Conservation (phyloP, 495 filamentous ascomycete species). For the Pyrenula aspistea region DNA sequence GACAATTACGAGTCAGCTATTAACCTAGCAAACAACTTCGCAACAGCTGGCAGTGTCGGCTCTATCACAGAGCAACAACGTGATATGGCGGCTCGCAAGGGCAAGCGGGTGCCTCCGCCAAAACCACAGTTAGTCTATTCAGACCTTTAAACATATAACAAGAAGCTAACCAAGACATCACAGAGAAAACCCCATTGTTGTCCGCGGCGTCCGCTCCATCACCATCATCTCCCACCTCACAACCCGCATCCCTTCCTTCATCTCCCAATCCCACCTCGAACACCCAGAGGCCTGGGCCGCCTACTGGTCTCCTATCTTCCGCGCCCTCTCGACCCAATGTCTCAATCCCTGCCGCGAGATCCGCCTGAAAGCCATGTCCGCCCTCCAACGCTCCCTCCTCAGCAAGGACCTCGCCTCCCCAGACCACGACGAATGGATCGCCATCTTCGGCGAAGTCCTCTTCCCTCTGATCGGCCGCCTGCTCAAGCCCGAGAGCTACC, state of each 20-base stretch:
- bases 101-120: slow-evolving; percentile 40
- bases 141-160: slow-evolving; percentile 4
- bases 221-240: slow-evolving; percentile 71
- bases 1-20: slow-evolving; percentile 91
- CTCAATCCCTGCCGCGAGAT: slow-evolving; percentile 93
- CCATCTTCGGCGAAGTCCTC: slow-evolving; percentile 87
- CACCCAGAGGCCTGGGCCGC: slow-evolving; percentile 88
- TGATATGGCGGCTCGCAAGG: slow-evolving; percentile 40
- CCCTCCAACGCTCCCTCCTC: slow-evolving; percentile 73
- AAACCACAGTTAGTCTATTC: slow-evolving; percentile 44
- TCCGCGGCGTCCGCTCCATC: slow-evolving; percentile 69
- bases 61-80: slow-evolving; percentile 67
- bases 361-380: slow-evolving; percentile 76
- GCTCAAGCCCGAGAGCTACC: slow-evolving; percentile 91
- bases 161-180: slow-evolving; percentile 5
- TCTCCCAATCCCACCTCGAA: slow-evolving; percentile 87
- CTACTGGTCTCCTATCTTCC: slow-evolving; percentile 95
- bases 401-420: slow-evolving; percentile 60
- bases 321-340: slow-evolving; percentile 76
- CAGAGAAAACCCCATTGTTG: slow-evolving; percentile 63
- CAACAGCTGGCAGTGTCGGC: slow-evolving; percentile 71
- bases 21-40: slow-evolving; percentile 77
- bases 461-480: slow-evolving; percentile 87
- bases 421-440: slow-evolving; percentile 61
- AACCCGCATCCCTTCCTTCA: slow-evolving; percentile 66